Evolutionary conservation across 1,284 basidiomycete species (phyloP), one percentile per base, ranked within the genome.

Genomic region (Testicularia cyperi): DNA sequence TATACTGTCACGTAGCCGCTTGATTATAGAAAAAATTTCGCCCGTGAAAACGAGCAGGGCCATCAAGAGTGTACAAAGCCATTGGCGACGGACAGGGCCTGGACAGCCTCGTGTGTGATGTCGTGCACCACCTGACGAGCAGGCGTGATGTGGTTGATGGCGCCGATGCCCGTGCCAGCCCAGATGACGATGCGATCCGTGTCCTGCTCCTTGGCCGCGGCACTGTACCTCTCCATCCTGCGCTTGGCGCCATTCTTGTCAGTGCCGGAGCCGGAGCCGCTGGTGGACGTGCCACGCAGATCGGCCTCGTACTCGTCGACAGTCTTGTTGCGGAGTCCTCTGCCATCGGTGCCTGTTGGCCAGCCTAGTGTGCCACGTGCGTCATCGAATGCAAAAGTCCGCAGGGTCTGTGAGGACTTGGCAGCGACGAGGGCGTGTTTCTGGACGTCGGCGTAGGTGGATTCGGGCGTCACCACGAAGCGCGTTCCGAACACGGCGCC

Each of bases 401-500:
- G 58, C 16, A 66, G 36, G 0, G 71, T 74, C 27, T 60, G 45
- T n/a, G 47, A 38, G 22, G 44, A 31, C 9, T 44, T 41, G 0
- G 67, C 62, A 13, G 44, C 28, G 26, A 67, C 43, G 19, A 75
- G 44, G 18, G 52, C 39, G 25, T 68, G 44, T 38, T 75, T 75
- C 36, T 74, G 70, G 27, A 42, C 37, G n/a, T 52, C 45, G 12
- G 52, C 52, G 35, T 72, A 76, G 2, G 38, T 45, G 14, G 71
- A 51, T 32, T 76, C 70, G 4, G 61, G 70, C 12, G 74, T 72
- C 6, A 73, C 42, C 13, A 76, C 53, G 35, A 74, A 68, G 16
- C 72, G 60, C 7, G 74, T 76, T 14, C 74, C 74, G 9, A 64
- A 63, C 8, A 72, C 71, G 1, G 44, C 69, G 19, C 71, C 74